These are phyloP conservation scores for Aegilops bicornis DNA, from an alignment of 176 grass and related monocot genomes.

Conservation along the genomic window DNA sequence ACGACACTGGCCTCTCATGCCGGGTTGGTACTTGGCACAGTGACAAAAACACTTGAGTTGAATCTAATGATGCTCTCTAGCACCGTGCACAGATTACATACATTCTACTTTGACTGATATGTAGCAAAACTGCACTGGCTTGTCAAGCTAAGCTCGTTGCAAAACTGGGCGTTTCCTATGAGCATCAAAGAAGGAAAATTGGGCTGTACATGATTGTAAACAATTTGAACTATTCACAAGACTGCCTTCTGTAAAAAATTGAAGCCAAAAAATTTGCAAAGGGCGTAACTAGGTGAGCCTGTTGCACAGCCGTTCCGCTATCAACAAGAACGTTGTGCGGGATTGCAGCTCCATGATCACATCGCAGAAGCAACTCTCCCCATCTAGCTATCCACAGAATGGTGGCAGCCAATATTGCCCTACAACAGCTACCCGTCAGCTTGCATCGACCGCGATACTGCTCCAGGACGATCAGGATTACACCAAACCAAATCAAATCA, in stretches of 20 bases:
- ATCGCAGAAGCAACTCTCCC: background rate
- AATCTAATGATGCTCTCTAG: background rate
- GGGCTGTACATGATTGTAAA: conserved; percentile 11
- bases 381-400: background rate
- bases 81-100: background rate
- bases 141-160: background rate
- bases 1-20: background rate
- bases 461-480: background rate
- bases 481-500: background rate
- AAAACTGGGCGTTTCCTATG: conserved; percentile 2
- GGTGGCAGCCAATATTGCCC: background rate
- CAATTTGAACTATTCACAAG: conserved; percentile 23
- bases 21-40: background rate
- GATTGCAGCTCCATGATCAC: background rate
- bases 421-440: background rate
- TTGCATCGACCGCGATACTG: background rate
- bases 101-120: background rate
- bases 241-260: background rate
- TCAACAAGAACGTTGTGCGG: background rate
- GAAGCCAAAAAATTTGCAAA: background rate
- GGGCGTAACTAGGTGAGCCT: background rate
- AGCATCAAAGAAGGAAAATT: background rate
- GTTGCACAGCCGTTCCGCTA: background rate
- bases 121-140: background rate
- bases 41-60: background rate